phyloP scores from a whole-genome alignment of 176 grass and related monocot genomes.

The Oryza meyeriana region DNA sequence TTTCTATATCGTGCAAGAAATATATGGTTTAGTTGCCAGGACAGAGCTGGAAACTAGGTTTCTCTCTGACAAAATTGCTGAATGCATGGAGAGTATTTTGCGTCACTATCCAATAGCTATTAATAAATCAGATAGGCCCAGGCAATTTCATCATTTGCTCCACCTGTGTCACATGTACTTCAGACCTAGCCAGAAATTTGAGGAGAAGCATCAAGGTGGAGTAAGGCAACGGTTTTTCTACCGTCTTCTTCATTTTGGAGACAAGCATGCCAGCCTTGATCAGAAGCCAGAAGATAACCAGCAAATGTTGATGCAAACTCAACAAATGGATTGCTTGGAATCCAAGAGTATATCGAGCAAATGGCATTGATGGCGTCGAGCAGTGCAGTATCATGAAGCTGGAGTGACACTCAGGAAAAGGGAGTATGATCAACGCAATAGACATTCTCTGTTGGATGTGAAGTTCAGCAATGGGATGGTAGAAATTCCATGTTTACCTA shows the following conservation, averaged over 20 bases:
- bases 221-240: not conserved
- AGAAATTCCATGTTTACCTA: not conserved
- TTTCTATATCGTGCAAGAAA: not conserved
- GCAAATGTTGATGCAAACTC: not conserved
- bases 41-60: not conserved
- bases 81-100: not conserved
- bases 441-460: not conserved
- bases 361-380: not conserved
- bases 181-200: not conserved
- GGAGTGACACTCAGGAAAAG: not conserved
- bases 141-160: not conserved
- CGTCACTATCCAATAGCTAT: not conserved
- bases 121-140: not conserved
- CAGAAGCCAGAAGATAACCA: not conserved
- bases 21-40: not conserved
- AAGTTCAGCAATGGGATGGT: not conserved
- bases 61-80: not conserved
- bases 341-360: not conserved
- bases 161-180: too few relatives aligned
- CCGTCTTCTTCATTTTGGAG: not conserved
- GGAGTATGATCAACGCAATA: not conserved
- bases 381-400: constrained; percentile 7
- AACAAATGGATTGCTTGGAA: not conserved
- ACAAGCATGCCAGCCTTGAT: not conserved
- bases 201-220: not conserved